Conservation (phyloP, 257 asterid genomes). For the Ophiorrhiza pumila region DNA sequence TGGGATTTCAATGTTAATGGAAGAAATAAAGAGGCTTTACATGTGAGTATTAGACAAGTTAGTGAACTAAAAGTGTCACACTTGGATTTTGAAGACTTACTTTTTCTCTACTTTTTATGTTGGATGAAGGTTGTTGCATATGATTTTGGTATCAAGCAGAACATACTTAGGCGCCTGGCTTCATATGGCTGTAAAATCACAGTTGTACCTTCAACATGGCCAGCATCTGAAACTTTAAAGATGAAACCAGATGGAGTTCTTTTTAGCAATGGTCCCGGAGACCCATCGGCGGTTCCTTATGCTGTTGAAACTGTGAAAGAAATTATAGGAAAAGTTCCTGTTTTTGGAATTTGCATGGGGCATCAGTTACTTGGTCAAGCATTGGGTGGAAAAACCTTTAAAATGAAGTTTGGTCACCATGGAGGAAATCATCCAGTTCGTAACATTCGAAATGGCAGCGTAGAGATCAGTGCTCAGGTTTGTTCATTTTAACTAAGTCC, state of each 20-base stretch:
- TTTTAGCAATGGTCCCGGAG: conserved; percentile 97
- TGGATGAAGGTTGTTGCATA: conserved; percentile 80
- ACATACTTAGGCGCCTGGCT: conserved; percentile 82
- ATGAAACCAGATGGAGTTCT: conserved; percentile 93
- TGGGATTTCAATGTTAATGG: conserved; percentile 69
- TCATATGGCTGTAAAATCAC: conserved; percentile 91
- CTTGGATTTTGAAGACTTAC: conserved; percentile 16
- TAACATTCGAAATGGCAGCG: conserved; percentile 65
- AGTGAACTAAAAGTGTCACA: conserved; percentile 1
- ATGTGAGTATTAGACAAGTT: conserved; percentile 36
- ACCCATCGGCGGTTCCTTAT: conserved; percentile 98
- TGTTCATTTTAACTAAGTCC: conserved; percentile 14
- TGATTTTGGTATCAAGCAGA: conserved; percentile 97
- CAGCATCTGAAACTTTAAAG: conserved; percentile 80
- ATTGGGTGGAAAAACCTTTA: conserved; percentile 89
- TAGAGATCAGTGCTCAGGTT: conserved; percentile 97
- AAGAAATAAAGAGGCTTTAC: conserved; percentile 47
- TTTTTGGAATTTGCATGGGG: conserved; percentile 98
- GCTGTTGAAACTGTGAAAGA: conserved; percentile 85
- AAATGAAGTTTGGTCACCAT: conserved; percentile 98
- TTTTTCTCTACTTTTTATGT: conserved; percentile 3
- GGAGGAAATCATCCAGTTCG: conserved; percentile 98
- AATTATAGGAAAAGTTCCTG: conserved; percentile 71
- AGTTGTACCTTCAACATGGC: conserved; percentile 92
- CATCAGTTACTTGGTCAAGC: conserved; percentile 99